Evolutionary conservation across 768 basidiomycete species (phyloP).

Genomic region (Porpolomopsis calyptriformis): DNA sequence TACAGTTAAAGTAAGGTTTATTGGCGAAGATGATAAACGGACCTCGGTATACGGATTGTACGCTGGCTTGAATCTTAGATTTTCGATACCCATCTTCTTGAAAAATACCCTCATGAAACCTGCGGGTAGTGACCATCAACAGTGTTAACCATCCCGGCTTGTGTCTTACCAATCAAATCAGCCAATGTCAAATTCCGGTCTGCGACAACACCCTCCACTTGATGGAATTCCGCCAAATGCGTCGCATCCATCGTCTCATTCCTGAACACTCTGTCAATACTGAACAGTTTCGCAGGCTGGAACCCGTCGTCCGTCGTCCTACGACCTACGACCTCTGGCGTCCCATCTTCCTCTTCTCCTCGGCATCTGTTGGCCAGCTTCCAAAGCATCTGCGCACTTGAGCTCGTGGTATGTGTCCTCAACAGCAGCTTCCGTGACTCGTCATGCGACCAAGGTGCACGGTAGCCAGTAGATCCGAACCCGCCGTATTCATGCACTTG

Average conservation of each 20-base stretch:
- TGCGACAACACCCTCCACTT: slow-evolving; percentile 99
- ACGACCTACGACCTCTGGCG: slow-evolving; percentile 30
- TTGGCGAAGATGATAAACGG: slow-evolving; percentile 1
- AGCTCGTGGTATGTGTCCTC: slow-evolving; percentile 94
- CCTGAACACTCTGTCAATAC: slow-evolving; percentile 96
- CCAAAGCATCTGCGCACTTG: slow-evolving; percentile 89
- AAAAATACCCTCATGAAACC: slow-evolving; percentile 99
- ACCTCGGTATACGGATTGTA: slow-evolving; percentile 99
- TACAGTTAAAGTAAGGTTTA: not conserved
- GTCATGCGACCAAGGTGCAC: slow-evolving; percentile 88
- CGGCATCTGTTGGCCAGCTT: slow-evolving; percentile 80
- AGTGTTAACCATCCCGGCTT: no score
- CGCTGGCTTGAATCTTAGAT: slow-evolving; percentile 95
- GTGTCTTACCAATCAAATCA: slow-evolving; percentile 87
- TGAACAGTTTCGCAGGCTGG: slow-evolving; percentile 88
- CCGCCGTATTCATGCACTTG: slow-evolving; percentile 79
- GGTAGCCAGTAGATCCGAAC: slow-evolving; percentile 91
- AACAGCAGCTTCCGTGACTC: slow-evolving; percentile 89
- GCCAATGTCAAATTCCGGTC: slow-evolving; percentile 87
- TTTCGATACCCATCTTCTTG: slow-evolving; percentile 91
- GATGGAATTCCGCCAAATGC: slow-evolving; percentile 97
- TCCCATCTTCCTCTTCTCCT: slow-evolving; percentile 37
- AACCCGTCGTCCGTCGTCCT: slow-evolving; percentile 58
- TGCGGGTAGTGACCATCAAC: slow-evolving; percentile 17
- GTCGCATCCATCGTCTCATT: slow-evolving; percentile 99